phyloP scores from a whole-genome alignment of 2,329 filamentous ascomycete species.

The Apiospora kogelbergensis region DNA sequence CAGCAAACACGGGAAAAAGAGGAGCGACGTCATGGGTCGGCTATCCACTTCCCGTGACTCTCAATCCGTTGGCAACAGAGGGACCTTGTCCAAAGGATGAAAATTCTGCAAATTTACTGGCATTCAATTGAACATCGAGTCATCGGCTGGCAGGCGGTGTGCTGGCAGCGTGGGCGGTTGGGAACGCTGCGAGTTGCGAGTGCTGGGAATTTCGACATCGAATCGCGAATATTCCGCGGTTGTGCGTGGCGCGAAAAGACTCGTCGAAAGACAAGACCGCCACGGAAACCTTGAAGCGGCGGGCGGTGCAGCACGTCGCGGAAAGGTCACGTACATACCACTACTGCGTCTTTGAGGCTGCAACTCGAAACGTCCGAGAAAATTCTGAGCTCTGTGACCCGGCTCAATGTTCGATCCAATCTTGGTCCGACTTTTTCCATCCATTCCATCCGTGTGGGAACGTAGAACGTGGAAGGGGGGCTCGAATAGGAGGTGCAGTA shows the following conservation, averaged over 20 bases:
- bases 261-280: neutral
- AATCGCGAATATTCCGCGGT: constrained; percentile 5
- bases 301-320: neutral
- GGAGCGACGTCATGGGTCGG: constrained; percentile 1
- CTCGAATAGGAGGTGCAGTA: constrained; percentile 6
- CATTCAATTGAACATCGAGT: neutral
- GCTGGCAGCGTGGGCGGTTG: neutral
- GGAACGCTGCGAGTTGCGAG: neutral
- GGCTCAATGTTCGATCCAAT: neutral
- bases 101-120: neutral
- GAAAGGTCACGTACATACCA: neutral
- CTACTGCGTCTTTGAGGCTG: neutral
- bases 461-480: neutral
- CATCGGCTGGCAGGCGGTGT: neutral
- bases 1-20: neutral
- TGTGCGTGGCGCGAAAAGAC: constrained; percentile 6
- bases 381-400: neutral
- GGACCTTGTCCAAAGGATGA: neutral
- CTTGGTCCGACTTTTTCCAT: neutral
- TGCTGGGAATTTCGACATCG: neutral
- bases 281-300: neutral
- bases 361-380: neutral
- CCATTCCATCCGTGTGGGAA: neutral
- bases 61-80: neutral
- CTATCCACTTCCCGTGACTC: neutral